Evolutionary conservation across 139 green algal genomes (phyloP), one percentile per base, ranked within the genome.

Genomic region (Tetradesmus lagerheimii): DNA sequence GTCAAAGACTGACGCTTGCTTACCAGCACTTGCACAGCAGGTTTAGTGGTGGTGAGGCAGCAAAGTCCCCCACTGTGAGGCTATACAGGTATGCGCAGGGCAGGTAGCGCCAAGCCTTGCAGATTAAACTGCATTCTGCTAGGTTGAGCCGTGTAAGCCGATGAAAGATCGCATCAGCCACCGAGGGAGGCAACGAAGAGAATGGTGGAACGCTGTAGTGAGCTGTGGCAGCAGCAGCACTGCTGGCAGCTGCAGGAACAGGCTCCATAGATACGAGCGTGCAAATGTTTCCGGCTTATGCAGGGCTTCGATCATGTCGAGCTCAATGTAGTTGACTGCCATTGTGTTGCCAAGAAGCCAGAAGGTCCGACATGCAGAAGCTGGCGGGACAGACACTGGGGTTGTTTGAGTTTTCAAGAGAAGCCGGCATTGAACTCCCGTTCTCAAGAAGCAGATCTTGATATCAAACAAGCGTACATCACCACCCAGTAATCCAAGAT

Each of bases 71-170:
- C 18, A 87, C 34, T 20, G 82, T 50, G 5, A 87, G 53, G 11
- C 57, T 34, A 20, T 41, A 20, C 64, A 88, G 64, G 38, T 80
- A 80, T 16, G 12, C n/a, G 64, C 57, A 41, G 12, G 83, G 83
- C 38, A 88, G 27, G 23, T 66, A 38, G 9, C n/a, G 34, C 83
- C 83, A 88, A 5, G 83, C 62, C 39, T 62, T 88, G 64, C 62
- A 88, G 12, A 88, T 64, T 6, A 88, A 27, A 38, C 83, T 88
- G 64, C 83, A 88, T 14, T 64, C 25, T 45, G 39, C 67, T 29
- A 64, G 11, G 34, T 27, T 53, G 5, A 77, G 34, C 18, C 34
- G 62, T 31, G 16, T 88, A 9, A 80, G 64, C 83, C 45, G 38
- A 0, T 79, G 23, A 31, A 80, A 80, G 38, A 88, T 81, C 14